Base-by-base conservation (phyloP, 2,329 filamentous ascomycete species). In the Apiospora kogelbergensis region DNA sequence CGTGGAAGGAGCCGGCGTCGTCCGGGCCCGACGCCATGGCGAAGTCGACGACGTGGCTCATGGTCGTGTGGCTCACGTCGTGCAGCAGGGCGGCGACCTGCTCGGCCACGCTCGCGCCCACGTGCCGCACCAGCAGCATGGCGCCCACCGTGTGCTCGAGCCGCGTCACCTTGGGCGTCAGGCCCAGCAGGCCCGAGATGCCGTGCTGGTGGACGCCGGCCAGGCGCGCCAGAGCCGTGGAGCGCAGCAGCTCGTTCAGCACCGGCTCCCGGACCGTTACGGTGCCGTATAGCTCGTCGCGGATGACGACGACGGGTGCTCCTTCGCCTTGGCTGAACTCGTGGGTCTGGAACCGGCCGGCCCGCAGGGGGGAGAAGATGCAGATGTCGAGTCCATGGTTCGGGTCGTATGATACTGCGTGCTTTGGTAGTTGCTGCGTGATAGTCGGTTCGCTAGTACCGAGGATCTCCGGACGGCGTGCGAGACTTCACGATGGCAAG, bases 61-160 rank as follows among this genome's bases (percentile, higher is more conserved):
- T 78, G 57, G 75, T 73, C 22, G 80, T 82, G 70, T 82, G 80
- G 69, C 76, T 77, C 70, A 82, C 75, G 66, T 82, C 80, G 67
- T 82, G 80, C 7, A 82, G 76, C 20, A 82, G 76, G 3, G 77
- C 80, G 17, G 80, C 77, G 41, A 80, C 74, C 69, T 82, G 80
- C 70, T 82, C 80, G 26, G 77, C 78, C 2, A 82, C 24, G 40
- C 67, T 74, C 26, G 72, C 79, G 17, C 79, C 78, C 1, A 79
- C 79, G 48, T 71, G 75, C 63, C 80, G 80, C 33, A 81, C 80
- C 13, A 81, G 74, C 10, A 82, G 71, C 15, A 81, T 77, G 33
- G 80, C 80, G 53, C 80, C 80, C 63, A 81, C 77, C 9, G 79
- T 81, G 71, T 82, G 80, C 70, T 82, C 80, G 42, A 81, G 75